phyloP scores from a whole-genome alignment of 1,284 basidiomycete genomes.

The Trichosporon sp. region DNA sequence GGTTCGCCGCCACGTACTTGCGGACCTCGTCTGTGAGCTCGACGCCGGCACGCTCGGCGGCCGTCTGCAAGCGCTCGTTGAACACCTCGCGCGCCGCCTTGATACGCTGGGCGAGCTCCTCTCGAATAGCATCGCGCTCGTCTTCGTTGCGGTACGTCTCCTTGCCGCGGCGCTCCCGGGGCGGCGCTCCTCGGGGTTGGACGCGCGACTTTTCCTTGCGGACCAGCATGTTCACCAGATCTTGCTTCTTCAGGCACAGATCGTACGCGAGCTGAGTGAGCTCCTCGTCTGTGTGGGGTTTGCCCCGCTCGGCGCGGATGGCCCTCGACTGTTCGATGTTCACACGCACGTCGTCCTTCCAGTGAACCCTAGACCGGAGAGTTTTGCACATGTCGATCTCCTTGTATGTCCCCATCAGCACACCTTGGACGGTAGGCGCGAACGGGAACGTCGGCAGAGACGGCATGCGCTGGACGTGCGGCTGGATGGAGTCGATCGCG shows the following conservation, averaged over 20 bases:
- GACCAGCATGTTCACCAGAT: background rate
- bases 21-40: conserved; percentile 24
- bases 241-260: background rate
- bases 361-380: conserved; percentile 17
- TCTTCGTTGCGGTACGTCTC: background rate
- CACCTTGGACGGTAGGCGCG: conserved; percentile 18
- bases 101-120: conserved; percentile 30
- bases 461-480: conserved; percentile 14
- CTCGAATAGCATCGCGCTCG: conserved; percentile 15
- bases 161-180: background rate
- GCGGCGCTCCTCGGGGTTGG: background rate
- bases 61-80: conserved; percentile 27
- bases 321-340: background rate
- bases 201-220: background rate
- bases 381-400: conserved; percentile 18
- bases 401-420: conserved; percentile 11
- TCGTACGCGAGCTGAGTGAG: background rate
- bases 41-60: conserved; percentile 20
- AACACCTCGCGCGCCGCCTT: conserved; percentile 25
- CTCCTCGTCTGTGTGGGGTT: background rate
- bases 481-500: conserved; percentile 12
- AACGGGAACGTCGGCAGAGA: conserved; percentile 17
- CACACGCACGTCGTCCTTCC: background rate
- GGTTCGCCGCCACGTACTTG: conserved; percentile 24
- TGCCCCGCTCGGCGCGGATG: background rate